Conservation (phyloP, 225 moss, liverwort and hornwort genomes). For the Rhytidiadelphus loreus region DNA sequence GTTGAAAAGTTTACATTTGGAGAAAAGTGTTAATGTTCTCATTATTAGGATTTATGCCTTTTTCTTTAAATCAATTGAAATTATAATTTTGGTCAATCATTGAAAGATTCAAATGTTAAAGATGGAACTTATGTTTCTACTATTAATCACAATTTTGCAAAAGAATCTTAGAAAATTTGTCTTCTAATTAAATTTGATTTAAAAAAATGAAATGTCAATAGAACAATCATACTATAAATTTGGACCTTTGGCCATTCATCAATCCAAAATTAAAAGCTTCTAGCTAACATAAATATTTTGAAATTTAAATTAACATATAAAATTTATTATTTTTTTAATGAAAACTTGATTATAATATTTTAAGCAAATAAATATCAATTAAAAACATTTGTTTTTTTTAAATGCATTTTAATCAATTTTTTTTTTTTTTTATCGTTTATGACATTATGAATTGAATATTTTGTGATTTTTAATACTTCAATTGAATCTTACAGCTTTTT, state of each 20-base stretch:
- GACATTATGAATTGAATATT: not conserved
- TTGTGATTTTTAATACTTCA: accelerated
- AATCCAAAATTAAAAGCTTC: not conserved
- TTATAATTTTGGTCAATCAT: not conserved
- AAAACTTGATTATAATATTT: too few species aligned
- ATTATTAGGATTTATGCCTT: not conserved
- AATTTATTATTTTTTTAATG: accelerated
- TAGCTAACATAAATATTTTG: too few species aligned
- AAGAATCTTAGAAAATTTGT: not conserved
- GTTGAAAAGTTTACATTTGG: not conserved
- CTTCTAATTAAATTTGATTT: not conserved
- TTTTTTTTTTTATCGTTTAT: not conserved
- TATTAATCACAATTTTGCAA: not conserved
- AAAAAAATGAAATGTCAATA: not conserved
- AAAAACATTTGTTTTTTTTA: accelerated
- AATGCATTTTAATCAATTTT: too few species aligned
- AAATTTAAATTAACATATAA: too few species aligned
- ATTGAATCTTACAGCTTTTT: conserved; percentile 32
- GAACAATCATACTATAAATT: too few species aligned
- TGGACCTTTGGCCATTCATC: not conserved
- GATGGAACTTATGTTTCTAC: not conserved
- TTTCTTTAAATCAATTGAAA: not conserved
- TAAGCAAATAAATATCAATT: not conserved
- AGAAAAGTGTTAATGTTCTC: not conserved
- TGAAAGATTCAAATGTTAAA: not conserved